Conservation (phyloP, 1,284 basidiomycete species). For the Ustilago cynodontis region DNA sequence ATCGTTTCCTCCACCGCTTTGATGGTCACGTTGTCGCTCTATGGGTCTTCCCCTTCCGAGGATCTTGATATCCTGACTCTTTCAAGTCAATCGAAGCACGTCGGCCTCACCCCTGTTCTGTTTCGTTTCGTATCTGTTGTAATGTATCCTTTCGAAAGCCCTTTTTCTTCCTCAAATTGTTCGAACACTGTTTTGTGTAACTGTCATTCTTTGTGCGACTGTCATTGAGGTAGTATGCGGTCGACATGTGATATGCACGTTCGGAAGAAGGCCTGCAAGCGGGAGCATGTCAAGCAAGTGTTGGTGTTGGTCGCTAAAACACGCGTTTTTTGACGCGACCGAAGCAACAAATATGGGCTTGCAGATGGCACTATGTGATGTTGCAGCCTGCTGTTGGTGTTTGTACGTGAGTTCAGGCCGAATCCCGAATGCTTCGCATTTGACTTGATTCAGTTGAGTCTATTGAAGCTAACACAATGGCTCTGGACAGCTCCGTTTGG, state of each 20-base stretch:
- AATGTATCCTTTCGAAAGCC: conserved; percentile 19
- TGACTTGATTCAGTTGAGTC: too few relatives aligned
- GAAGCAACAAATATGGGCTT: too few relatives aligned
- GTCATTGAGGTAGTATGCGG: neutral
- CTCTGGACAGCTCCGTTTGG: too few relatives aligned
- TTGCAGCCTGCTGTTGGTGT: too few relatives aligned
- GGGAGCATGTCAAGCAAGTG: neutral
- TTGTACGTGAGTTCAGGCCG: too few relatives aligned
- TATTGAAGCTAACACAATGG: too few relatives aligned
- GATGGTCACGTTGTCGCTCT: conserved; percentile 5
- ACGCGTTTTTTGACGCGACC: too few relatives aligned
- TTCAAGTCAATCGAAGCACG: conserved; percentile 1
- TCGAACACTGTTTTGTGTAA: neutral
- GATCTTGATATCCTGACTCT: conserved; percentile 2
- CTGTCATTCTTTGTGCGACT: too few relatives aligned
- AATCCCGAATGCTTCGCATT: too few relatives aligned
- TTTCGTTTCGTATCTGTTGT: conserved; percentile 35
- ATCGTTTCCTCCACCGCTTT: neutral
- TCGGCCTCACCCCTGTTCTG: neutral
- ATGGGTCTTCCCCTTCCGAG: neutral
- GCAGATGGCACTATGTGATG: too few relatives aligned
- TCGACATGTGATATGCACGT: neutral
- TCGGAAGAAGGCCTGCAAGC: neutral
- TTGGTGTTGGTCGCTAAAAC: neutral
- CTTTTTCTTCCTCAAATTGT: neutral